phyloP scores from a whole-genome alignment of 169 alveolate genomes.

The Cardiosporidium cionae region DNA sequence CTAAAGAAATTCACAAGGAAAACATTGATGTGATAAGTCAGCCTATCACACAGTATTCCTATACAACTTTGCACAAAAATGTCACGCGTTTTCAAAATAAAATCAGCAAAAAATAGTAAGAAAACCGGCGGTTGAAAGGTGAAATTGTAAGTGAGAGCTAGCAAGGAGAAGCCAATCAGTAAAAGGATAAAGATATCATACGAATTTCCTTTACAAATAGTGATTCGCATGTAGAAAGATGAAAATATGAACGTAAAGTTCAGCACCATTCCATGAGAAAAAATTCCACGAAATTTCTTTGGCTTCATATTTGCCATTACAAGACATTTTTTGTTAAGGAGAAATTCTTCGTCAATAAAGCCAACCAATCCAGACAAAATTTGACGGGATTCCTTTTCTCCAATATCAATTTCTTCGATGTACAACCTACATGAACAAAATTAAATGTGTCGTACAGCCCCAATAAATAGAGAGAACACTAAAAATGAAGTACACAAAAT shows the following conservation, averaged over 20 bases:
- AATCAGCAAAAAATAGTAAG: too few species aligned
- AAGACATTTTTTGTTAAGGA: constrained; percentile 19
- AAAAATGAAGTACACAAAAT: too few species aligned
- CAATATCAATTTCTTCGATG: constrained; percentile 74
- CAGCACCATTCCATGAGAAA: constrained; percentile 45
- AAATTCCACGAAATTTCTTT: constrained; percentile 33
- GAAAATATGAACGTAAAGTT: constrained; percentile 12
- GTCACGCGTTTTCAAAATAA: too few species aligned
- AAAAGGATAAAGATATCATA: not conserved
- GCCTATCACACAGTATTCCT: too few species aligned
- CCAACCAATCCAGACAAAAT: constrained; percentile 35
- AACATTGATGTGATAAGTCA: too few species aligned
- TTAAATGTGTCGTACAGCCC: too few species aligned
- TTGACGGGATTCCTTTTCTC: constrained; percentile 47
- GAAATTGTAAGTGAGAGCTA: too few species aligned
- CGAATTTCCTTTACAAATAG: not conserved
- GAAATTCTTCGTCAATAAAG: constrained; percentile 10
- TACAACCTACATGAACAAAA: constrained; percentile 41
- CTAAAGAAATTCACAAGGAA: too few species aligned
- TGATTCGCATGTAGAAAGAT: not conserved
- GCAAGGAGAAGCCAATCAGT: not conserved
- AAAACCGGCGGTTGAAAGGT: too few species aligned
- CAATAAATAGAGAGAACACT: too few species aligned
- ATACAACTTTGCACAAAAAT: too few species aligned
- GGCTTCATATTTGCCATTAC: constrained; percentile 39